Conservation (phyloP, 2,329 filamentous ascomycete genomes). For the Ascochyta clinopodiicola region DNA sequence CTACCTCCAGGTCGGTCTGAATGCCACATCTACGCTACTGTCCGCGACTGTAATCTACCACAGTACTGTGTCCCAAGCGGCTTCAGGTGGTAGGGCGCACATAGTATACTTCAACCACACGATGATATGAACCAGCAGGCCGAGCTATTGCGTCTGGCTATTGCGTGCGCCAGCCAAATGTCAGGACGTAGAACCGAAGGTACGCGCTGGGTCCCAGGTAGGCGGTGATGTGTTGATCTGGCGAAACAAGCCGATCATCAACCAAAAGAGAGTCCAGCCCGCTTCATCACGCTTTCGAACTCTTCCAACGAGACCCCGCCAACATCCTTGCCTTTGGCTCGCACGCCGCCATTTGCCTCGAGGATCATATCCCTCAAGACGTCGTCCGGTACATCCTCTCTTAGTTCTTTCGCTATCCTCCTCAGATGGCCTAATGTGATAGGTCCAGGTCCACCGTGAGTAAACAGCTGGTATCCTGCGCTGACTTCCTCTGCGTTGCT, state of each 20-base stretch:
- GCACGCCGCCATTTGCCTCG: slow-evolving; percentile 83
- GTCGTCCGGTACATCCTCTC: slow-evolving; percentile 83
- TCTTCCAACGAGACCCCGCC: slow-evolving; percentile 78
- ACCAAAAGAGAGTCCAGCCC: slow-evolving; percentile 78
- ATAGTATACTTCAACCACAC: background rate
- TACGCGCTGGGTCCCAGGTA: background rate
- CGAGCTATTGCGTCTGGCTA: background rate
- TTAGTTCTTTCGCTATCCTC: slow-evolving; percentile 78
- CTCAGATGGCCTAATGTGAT: slow-evolving; percentile 83
- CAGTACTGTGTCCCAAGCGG: too few relatives aligned
- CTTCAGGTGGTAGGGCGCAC: background rate
- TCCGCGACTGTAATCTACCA: background rate
- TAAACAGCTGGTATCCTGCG: slow-evolving; percentile 84
- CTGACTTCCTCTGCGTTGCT: slow-evolving; percentile 71
- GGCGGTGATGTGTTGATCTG: background rate
- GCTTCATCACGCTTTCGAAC: slow-evolving; percentile 84
- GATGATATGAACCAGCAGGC: background rate
- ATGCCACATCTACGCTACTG: background rate
- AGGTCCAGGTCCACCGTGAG: slow-evolving; percentile 61
- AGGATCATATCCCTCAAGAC: slow-evolving; percentile 91
- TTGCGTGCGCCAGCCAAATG: background rate
- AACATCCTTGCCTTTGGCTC: slow-evolving; percentile 59
- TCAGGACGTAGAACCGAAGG: background rate
- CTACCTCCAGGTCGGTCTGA: background rate
- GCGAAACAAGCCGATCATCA: slow-evolving; percentile 49